phyloP scores from a whole-genome alignment of 345 rosid genomes.

The Euphorbia peplus region DNA sequence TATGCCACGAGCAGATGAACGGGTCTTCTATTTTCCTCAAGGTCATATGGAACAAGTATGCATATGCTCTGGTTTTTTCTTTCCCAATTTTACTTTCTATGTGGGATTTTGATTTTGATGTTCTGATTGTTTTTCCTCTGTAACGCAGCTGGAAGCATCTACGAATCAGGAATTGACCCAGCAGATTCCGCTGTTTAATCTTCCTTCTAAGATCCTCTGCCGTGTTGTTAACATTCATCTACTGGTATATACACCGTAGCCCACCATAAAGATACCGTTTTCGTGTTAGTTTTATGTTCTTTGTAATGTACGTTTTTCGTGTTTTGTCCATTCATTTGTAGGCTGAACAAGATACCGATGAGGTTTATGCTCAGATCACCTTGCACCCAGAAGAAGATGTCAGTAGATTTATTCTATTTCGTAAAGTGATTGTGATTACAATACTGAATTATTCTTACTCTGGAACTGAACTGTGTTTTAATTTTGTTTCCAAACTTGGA shows the following conservation, averaged over 20 bases:
- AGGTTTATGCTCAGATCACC: slow-evolving; percentile 90
- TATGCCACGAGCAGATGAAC: slow-evolving; percentile 54
- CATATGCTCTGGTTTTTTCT: neutral
- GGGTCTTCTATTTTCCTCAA: slow-evolving; percentile 86
- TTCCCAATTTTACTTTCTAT: slow-evolving; percentile 8
- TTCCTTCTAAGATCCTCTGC: slow-evolving; percentile 80
- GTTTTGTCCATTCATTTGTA: slow-evolving; percentile 28
- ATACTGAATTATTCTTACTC: neutral
- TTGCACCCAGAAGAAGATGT: slow-evolving; percentile 64
- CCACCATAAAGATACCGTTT: neutral
- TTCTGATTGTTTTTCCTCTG: neutral
- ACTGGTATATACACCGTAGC: no score
- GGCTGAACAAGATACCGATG: slow-evolving; percentile 98
- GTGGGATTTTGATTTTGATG: neutral
- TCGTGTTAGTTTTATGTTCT: neutral
- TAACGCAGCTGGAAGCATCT: slow-evolving; percentile 74
- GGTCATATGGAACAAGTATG: slow-evolving; percentile 94
- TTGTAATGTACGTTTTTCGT: neutral
- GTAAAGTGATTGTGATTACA: neutral
- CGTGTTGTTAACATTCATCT: slow-evolving; percentile 65
- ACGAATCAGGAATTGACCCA: slow-evolving; percentile 75
- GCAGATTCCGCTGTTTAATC: slow-evolving; percentile 59
- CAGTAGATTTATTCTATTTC: slow-evolving; percentile 26
- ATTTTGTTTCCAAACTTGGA: neutral
- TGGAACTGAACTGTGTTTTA: neutral